Percentiles rank a stretch among this genome's conserved stretches.
These are phyloP conservation scores for Mortierella sp. DNA, from an alignment of 371 early-diverging fungal species.

Conservation along the genomic window DNA sequence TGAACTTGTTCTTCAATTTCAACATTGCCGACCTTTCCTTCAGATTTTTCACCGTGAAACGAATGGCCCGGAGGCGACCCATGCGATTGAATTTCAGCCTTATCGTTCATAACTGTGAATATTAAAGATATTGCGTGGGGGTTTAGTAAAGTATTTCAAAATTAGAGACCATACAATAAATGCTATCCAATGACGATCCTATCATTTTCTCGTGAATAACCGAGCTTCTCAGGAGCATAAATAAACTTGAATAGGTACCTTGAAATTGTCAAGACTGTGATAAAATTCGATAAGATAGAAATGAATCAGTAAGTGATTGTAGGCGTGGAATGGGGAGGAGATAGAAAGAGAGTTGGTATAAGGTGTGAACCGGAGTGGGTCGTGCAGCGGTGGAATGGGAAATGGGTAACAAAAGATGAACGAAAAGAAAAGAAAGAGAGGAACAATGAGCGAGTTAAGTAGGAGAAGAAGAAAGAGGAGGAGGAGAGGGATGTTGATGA, in stretches of 20 bases:
- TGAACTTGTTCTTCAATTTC: conserved; percentile 71
- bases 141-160: not conserved
- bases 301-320: not conserved
- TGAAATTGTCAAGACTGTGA: no score
- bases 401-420: not conserved
- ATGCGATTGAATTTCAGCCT: conserved; percentile 35
- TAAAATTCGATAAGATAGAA: no score
- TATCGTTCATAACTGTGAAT: conserved; percentile 34
- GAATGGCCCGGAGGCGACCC: not conserved
- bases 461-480: conserved; percentile 8
- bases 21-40: conserved; percentile 31
- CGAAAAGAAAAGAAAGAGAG: not conserved
- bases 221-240: no score
- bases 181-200: no score
- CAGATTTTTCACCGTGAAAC: not conserved
- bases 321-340: not conserved
- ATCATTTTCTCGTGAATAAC: no score
- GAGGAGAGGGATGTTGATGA: not conserved
- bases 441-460: not conserved
- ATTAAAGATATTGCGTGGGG: not conserved
- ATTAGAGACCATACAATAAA: not conserved
- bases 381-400: not conserved
- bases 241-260: no score
- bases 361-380: not conserved
- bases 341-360: not conserved